Base-by-base conservation (phyloP, 2,329 filamentous ascomycete species). In the Hymenoscyphus linearis region DNA sequence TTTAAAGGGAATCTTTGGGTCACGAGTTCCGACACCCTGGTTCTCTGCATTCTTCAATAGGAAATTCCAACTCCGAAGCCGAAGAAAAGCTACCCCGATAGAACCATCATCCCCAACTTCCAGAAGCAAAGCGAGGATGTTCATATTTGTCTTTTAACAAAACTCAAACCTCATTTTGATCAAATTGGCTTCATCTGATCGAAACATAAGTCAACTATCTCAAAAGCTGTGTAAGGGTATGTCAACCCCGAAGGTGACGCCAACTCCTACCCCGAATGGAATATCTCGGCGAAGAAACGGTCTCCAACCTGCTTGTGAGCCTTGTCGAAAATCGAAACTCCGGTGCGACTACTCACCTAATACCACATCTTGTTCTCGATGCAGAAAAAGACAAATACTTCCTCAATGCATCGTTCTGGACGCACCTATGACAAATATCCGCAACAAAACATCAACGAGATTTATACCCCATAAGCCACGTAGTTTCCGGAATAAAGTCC, bases 271-370 rank as follows among this genome's bases (percentile, higher is more conserved):
- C 44, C 44, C 44, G 44, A 50, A 13, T 22, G 22, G 18, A 25
- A 26, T 53, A 26, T 26, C 57, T 36, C 60, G 60, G 47, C 62
- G 64, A 35, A 59, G 64, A 35, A 66, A 66, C 58, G 64, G 64
- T 14, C 59, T 66, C 10, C 37, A 59, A n/a, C 59, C 64, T 22
- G 64, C 64, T 27, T 66, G 64, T 31, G 64, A 64, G 44, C 59
- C 55, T n/a, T 66, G 64, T 50, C 52, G 64, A 31, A 66, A 66
- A 37, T 61, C 64, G 1, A 66, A 66, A 57, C 58, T 64, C 9
- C 57, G 61, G 2, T 66, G 64, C 56, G 62, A 66, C 54, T 36
- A 55, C 47, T 22, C 62, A 10, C 25, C 60, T 1, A 37, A 47
- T 5, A 52, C 55, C 7, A 55, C 36, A 2, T 26, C 55, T 6